phyloP scores from a whole-genome alignment of 2,329 filamentous ascomycete species.

The Lachnellula subtilissima region DNA sequence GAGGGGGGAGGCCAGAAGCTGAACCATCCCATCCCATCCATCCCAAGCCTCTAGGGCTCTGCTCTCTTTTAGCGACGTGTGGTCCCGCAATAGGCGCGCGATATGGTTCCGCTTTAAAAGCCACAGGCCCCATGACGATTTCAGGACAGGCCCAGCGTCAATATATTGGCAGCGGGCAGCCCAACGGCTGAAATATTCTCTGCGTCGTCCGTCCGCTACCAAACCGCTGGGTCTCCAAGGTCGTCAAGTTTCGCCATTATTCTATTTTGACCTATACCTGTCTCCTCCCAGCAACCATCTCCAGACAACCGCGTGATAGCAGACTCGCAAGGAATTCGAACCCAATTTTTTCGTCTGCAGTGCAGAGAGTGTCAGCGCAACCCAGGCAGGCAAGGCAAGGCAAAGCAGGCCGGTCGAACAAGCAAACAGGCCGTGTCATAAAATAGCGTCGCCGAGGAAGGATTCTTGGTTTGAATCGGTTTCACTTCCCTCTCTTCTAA shows the following conservation, averaged over 20 bases:
- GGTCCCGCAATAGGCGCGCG: conserved; percentile 30
- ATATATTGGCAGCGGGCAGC: conserved; percentile 30
- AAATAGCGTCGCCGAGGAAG: conserved; percentile 5
- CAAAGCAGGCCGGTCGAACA: background rate
- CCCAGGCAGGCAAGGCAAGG: background rate
- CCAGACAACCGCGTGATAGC: background rate
- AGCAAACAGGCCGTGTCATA: background rate
- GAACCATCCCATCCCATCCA: background rate
- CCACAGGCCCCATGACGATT: conserved; percentile 26
- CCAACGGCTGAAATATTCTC: conserved; percentile 22
- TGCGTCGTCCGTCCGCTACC: conserved; percentile 29
- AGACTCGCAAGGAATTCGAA: background rate
- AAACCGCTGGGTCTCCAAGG: conserved; percentile 23
- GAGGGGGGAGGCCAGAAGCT: background rate
- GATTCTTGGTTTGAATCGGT: conserved; percentile 7
- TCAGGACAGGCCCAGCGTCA: conserved; percentile 23
- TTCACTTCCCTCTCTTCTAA: conserved; percentile 14
- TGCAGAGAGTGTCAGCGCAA: background rate
- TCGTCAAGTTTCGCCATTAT: background rate
- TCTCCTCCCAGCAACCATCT: background rate
- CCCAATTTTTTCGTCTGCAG: background rate
- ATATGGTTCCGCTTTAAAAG: conserved; percentile 16
- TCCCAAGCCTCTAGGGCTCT: background rate
- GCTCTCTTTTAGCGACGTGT: conserved; percentile 21
- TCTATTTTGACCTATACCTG: background rate